A percentile compares a stretch with the other conserved stretches of the same genome.
phyloP scores from a whole-genome alignment of 1,284 basidiomycete genomes.

The Gymnopus androsaceus region DNA sequence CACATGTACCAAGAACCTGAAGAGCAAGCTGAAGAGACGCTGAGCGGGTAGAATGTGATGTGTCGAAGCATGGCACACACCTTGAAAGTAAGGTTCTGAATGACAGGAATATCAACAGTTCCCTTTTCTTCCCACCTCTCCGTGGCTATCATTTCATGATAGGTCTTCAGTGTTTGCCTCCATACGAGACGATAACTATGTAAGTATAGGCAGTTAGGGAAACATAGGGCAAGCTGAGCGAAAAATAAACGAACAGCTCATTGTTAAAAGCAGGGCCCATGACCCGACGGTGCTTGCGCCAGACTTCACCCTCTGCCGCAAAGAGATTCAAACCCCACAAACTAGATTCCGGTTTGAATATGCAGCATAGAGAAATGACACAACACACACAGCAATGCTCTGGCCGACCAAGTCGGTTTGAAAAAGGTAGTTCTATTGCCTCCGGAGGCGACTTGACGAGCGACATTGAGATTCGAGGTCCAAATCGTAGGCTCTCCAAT shows the following conservation, averaged over 20 bases:
- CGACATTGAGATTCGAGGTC: slow-evolving; percentile 17
- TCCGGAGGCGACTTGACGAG: slow-evolving; percentile 16
- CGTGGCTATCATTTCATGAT: slow-evolving; percentile 14
- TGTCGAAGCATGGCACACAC: not conserved
- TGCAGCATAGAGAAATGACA: not conserved
- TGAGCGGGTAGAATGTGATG: not conserved
- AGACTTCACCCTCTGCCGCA: slow-evolving; percentile 15
- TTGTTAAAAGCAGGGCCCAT: slow-evolving; percentile 21
- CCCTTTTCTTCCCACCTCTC: slow-evolving; percentile 12
- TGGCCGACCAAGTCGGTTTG: slow-evolving; percentile 12
- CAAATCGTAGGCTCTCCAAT: slow-evolving; percentile 15
- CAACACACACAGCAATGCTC: slow-evolving; percentile 10
- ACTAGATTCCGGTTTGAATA: not conserved
- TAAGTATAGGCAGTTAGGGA: slow-evolving; percentile 3
- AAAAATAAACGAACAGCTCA: slow-evolving; percentile 1
- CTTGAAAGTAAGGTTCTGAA: slow-evolving; percentile 15
- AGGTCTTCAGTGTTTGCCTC: slow-evolving; percentile 13
- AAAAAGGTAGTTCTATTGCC: slow-evolving; percentile 14
- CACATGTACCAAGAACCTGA: slow-evolving; percentile 13
- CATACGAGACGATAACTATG: slow-evolving; percentile 18
- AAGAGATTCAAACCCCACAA: slow-evolving; percentile 18
- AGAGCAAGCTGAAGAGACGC: slow-evolving; percentile 4
- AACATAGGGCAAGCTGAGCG: not conserved
- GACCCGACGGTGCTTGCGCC: slow-evolving; percentile 18
- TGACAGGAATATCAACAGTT: not conserved